These are phyloP conservation scores for Monosporascus ibericus DNA, from an alignment of 2,329 filamentous ascomycete species.

Conservation along the genomic window DNA sequence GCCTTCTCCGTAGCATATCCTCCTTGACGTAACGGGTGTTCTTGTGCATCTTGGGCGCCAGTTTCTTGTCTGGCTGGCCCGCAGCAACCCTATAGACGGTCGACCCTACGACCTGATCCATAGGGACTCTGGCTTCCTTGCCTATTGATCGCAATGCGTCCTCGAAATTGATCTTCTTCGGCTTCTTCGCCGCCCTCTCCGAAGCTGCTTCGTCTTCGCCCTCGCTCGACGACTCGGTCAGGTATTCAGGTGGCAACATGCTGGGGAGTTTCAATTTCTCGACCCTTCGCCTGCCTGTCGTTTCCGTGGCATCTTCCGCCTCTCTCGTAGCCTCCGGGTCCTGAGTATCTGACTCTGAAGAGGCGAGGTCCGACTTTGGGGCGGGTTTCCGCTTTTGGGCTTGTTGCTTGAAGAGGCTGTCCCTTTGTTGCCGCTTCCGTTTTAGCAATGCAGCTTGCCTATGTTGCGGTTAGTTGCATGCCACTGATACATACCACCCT, in stretches of 20 bases:
- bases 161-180: constrained; percentile 40
- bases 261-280: constrained; percentile 35
- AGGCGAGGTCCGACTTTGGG: constrained; percentile 10
- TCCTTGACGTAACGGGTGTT: constrained; percentile 36
- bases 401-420: constrained; percentile 49
- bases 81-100: constrained; percentile 48
- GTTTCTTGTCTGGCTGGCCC: constrained; percentile 35
- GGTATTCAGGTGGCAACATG: constrained; percentile 46
- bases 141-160: constrained; percentile 32
- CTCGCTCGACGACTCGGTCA: constrained; percentile 40
- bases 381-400: constrained; percentile 41
- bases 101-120: constrained; percentile 44
- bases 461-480: neutral
- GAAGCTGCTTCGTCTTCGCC: constrained; percentile 15
- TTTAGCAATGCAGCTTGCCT: constrained; percentile 42
- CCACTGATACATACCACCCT: neutral
- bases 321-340: constrained; percentile 15
- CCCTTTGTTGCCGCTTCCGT: constrained; percentile 49
- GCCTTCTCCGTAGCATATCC: constrained; percentile 38
- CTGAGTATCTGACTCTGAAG: constrained; percentile 16
- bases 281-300: constrained; percentile 17
- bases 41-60: constrained; percentile 44
- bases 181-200: constrained; percentile 19
- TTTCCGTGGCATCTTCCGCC: constrained; percentile 13
- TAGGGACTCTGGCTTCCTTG: constrained; percentile 32